phyloP scores from a whole-genome alignment of 1,284 basidiomycete genomes.

The Heterobasidion occidentale region DNA sequence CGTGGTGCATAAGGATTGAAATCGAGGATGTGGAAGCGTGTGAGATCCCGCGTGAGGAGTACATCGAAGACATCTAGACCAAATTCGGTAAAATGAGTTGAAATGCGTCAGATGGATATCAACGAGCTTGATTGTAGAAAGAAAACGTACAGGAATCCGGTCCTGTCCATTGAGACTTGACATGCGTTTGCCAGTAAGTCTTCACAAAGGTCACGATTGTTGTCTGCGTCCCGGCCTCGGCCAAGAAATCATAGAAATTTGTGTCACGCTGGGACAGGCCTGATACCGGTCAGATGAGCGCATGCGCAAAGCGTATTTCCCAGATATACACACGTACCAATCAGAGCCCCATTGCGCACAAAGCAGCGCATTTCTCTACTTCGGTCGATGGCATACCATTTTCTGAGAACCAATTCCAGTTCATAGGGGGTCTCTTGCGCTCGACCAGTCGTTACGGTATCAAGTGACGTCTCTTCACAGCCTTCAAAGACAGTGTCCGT shows the following conservation, averaged over 20 bases:
- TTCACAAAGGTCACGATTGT: constrained; percentile 49
- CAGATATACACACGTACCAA: constrained; percentile 45
- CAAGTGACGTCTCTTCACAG: constrained; percentile 24
- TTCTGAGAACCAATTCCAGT: constrained; percentile 85
- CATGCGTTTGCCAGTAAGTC: constrained; percentile 62
- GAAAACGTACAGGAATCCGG: constrained; percentile 59
- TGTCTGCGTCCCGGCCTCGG: constrained; percentile 45
- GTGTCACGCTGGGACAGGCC: constrained; percentile 87
- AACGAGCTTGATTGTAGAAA: background rate
- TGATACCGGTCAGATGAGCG: constrained; percentile 19
- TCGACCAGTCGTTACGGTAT: no score
- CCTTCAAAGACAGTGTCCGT: constrained; percentile 55
- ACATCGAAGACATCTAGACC: constrained; percentile 77
- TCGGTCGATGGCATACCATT: constrained; percentile 84
- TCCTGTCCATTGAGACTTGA: constrained; percentile 51
- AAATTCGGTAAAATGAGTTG: no score
- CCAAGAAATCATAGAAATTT: constrained; percentile 86
- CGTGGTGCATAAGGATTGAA: constrained; percentile 84
- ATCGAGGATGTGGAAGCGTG: constrained; percentile 76
- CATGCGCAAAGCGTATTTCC: background rate
- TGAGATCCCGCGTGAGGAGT: constrained; percentile 75
- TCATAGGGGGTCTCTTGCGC: constrained; percentile 16
- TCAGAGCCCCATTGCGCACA: constrained; percentile 58
- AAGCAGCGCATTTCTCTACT: constrained; percentile 87
- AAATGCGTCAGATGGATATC: no score